A percentile compares a stretch with the other conserved stretches of the same genome.
Evolutionary conservation across 257 asterid species (phyloP).

Genomic region (Mentha longifolia): DNA sequence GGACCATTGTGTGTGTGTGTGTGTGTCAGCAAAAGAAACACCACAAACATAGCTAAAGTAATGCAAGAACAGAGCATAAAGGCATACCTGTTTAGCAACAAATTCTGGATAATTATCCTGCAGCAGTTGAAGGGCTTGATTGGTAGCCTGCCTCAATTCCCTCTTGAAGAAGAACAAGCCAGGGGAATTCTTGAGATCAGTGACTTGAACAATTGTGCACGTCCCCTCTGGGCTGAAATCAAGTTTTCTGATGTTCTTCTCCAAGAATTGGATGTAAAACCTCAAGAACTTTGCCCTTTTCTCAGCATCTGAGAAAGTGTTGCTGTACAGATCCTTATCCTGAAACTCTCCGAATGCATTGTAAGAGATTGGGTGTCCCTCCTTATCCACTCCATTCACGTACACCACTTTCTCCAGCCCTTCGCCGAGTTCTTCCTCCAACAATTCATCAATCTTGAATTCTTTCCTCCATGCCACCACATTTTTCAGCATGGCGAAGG

Average conservation of each 20-base stretch:
- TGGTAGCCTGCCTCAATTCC: slow-evolving; percentile 70
- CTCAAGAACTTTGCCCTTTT: slow-evolving; percentile 63
- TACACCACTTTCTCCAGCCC: slow-evolving; percentile 64
- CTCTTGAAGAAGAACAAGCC: slow-evolving; percentile 64
- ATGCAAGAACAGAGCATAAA: not conserved
- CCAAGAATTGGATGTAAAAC: slow-evolving; percentile 69
- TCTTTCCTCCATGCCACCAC: slow-evolving; percentile 72
- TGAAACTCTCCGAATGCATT: slow-evolving; percentile 76
- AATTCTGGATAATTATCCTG: slow-evolving; percentile 85
- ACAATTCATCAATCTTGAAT: slow-evolving; percentile 55
- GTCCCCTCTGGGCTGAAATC: slow-evolving; percentile 68
- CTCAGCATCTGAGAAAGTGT: slow-evolving; percentile 64
- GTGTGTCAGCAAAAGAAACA: not conserved
- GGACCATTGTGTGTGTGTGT: not conserved
- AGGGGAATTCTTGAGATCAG: slow-evolving; percentile 73
- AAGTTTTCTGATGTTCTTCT: slow-evolving; percentile 68
- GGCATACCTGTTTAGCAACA: slow-evolving; percentile 72
- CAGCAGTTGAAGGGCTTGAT: slow-evolving; percentile 74
- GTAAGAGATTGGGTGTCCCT: slow-evolving; percentile 71
- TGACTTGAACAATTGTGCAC: slow-evolving; percentile 67
- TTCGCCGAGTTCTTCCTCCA: slow-evolving; percentile 47
- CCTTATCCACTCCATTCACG: slow-evolving; percentile 62
- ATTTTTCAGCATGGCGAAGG: slow-evolving; percentile 64
- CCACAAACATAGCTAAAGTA: not conserved
- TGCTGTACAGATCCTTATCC: slow-evolving; percentile 68